These are phyloP conservation scores for Dendrobium catenatum DNA, from an alignment of 106 monocot genomes.

Conservation along the genomic window DNA sequence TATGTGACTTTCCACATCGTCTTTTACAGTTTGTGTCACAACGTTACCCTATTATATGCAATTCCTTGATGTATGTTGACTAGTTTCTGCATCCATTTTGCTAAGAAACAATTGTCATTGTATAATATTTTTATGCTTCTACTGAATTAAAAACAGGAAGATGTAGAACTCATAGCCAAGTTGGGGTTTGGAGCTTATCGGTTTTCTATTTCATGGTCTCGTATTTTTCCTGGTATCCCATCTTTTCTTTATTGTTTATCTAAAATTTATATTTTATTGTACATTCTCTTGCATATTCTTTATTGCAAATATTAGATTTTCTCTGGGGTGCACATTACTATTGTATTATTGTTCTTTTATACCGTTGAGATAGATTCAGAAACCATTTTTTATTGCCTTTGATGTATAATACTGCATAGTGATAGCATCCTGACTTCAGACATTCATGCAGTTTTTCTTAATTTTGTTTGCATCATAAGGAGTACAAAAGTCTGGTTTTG, in stretches of 20 bases:
- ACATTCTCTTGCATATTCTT: neutral
- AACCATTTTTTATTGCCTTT: neutral
- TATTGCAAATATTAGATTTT: neutral
- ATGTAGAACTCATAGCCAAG: conserved; percentile 76
- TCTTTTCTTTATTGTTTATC: neutral
- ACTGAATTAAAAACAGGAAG: conserved; percentile 49
- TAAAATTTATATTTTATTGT: neutral
- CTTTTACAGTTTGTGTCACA: neutral
- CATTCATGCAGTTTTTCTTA: neutral
- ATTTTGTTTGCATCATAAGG: neutral
- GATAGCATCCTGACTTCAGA: neutral
- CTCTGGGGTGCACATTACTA: neutral
- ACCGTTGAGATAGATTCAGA: neutral
- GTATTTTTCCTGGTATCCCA: conserved; percentile 76
- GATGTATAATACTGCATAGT: neutral
- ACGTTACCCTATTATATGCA: neutral
- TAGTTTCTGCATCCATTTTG: neutral
- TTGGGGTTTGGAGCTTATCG: conserved; percentile 88
- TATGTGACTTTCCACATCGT: neutral
- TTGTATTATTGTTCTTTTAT: neutral
- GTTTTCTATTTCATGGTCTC: conserved; percentile 92
- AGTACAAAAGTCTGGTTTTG: neutral
- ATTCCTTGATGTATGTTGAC: neutral
- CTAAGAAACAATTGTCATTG: neutral
- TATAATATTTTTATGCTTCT: neutral